Evolutionary conservation across 108 stramenopile species (phyloP), one percentile per base, ranked within the genome.

Genomic region (Fistulifera solaris): DNA sequence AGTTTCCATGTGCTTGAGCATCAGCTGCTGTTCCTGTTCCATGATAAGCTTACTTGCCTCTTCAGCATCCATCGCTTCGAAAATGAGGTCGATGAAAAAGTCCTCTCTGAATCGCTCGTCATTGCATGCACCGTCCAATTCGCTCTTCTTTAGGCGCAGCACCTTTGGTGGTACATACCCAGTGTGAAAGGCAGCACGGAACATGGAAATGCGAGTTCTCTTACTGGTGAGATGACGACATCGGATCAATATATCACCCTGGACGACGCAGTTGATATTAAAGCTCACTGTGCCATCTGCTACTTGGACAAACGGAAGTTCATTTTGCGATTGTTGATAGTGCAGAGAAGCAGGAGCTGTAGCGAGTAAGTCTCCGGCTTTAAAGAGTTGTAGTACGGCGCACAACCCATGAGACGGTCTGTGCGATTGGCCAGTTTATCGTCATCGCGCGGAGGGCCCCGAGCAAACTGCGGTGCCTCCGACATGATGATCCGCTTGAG

Each of bases 301-400:
- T 0, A 65, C 62, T 2, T 72, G 48, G 42, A 76, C 74, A 64
- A 87, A 87, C 17, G 76, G 83, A 0, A 92, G 58, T 26, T 82
- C 83, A 44, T 84, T 76, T 16, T 78, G 61, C 10, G 56, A 31
- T 54, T 81, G 84, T 10, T 78, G 61, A 14, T 73, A 71, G 51
- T 77, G 67, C 24, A 81, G 66, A 2, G 68, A 65, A 4, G 87
- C 88, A 13, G 83, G 80, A 4, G 94, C 80, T 6, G 91, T 94
- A 44, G 76, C 80, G 14, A 96, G 58, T 5, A 95, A 72, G 62
- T 74, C 64, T 11, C 95, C 95, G 1, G 77, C 89, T 70, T 95
- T 94, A 75, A 96, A 98, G 18, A 97, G 59, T 68, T 97, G 96
- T 18, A 99, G 60, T 96, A 97, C 26, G 98, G 98, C 27, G 91